A percentile compares a stretch with the other conserved stretches of the same genome.
These are phyloP conservation scores for Panicum miliaceum DNA, from an alignment of 176 grass and related monocot species.

Conservation along the genomic window DNA sequence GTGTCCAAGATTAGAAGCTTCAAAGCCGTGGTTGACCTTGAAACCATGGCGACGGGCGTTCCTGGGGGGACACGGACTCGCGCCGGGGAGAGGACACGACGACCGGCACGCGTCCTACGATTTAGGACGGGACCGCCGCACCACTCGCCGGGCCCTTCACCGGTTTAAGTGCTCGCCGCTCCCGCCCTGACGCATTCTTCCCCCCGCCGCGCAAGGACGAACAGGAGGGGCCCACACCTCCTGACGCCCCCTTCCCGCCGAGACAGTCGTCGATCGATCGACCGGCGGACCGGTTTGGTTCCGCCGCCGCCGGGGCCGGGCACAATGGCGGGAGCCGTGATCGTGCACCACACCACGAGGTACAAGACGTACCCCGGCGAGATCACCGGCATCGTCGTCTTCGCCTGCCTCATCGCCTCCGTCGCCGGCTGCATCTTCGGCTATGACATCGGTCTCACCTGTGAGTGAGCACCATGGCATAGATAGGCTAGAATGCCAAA, in stretches of 20 bases:
- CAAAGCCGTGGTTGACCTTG: constrained; percentile 40
- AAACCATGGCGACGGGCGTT: constrained; percentile 20
- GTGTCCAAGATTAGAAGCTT: constrained; percentile 9
- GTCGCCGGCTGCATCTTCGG: constrained; percentile 63
- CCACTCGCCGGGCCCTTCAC: constrained; percentile 28
- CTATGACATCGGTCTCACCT: constrained; percentile 58
- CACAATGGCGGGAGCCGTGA: constrained; percentile 56
- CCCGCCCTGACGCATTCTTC: constrained; percentile 45
- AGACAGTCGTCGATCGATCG: not conserved
- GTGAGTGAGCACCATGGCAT: not conserved
- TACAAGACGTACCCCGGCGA: constrained; percentile 64
- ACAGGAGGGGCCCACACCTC: constrained; percentile 19
- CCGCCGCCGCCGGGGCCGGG: not conserved
- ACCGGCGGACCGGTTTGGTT: not conserved
- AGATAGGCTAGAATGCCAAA: too few relatives aligned
- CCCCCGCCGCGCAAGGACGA: constrained; percentile 14
- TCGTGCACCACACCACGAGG: constrained; percentile 58
- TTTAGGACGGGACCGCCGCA: constrained; percentile 32
- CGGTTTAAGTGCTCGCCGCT: constrained; percentile 42
- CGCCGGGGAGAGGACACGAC: not conserved
- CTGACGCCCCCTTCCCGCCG: not conserved
- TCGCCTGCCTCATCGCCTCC: constrained; percentile 56
- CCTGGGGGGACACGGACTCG: not conserved
- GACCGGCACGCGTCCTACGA: constrained; percentile 1
- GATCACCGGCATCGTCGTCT: constrained; percentile 55